Base-by-base conservation (phyloP, 192 early-diverging fungal genomes). In the Entomortierella chlamydospora region DNA sequence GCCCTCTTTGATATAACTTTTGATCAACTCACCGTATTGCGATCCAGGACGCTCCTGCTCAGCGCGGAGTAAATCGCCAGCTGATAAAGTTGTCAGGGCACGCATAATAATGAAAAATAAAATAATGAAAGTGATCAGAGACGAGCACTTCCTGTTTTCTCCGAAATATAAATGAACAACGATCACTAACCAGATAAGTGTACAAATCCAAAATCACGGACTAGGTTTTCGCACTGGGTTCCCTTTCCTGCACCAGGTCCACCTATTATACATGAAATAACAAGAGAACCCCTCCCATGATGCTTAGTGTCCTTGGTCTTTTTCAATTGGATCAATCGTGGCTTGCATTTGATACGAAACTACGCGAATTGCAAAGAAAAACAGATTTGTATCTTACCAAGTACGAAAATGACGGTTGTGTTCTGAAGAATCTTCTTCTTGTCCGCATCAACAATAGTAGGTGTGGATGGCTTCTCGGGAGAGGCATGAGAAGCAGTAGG, bases 191-290 rank as follows among this genome's bases (percentile, higher is more conserved):
- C 93, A 31, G 95, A 98, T 55, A 99, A 85, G 59, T 98, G 98
- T 17, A 95, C 94, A 83, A 98, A 99, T 26, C 92, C 94, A 80
- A 89, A 97, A 70, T 98, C 97, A 22, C 90, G 71, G 12, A 93
- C 94, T 43, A 99, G 83, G 50, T 93, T 93, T 8, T 87, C 89
- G 73, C 96, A 97, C 83, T 98, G 95, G 18, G 98, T 99, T 37
- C 98, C 98, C 80, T 99, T 99, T 59, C 98, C 98, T 17, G 92
- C 88, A 51, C 93, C 94, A 31, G 94, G 94, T 15, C 93, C 94
- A 64, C 87, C 87, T 89, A 67, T 55, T 5, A n/a, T n/a, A n/a
- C n/a, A n/a, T n/a, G n/a, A n/a, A n/a, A n/a, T n/a, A n/a, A n/a
- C n/a, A n/a, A n/a, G n/a, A n/a, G n/a, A n/a, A n/a, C n/a, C n/a